Base-by-base conservation (phyloP, 495 filamentous ascomycete genomes). In the Cairneyella variabilis region DNA sequence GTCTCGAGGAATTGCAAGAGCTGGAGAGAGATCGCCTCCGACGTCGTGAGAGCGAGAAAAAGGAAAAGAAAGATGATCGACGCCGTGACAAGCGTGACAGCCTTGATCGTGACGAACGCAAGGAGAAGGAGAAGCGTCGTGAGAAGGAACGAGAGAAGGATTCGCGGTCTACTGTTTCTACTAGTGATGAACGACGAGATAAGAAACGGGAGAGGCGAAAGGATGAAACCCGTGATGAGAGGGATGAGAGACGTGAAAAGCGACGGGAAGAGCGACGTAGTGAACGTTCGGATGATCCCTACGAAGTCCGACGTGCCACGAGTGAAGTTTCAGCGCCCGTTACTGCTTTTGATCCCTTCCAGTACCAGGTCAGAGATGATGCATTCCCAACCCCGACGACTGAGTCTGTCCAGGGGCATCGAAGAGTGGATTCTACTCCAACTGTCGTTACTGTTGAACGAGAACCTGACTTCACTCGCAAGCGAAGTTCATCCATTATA, bases 361-460 rank as follows among this genome's bases (percentile, higher is more conserved):
- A 75, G 53, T 79, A 60, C 44, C 77, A 77, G 57, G 76, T 77
- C 51, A 25, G 64, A 12, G 66, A 73, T 43, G 71, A 76, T 61
- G 73, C 74, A 40, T 78, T 76, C 45, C 58, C 56, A 28, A n/a
- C 73, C 66, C 27, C 59, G 52, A 48, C 58, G 60, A 44, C 64
- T 64, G 30, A 43, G 66, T 39, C 43, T 7, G 21, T 41, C 18
- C 41, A 38, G 11, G 47, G 36, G 23, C 57, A 56, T 36, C 34
- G 20, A 20, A 56, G 45, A 39, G 25, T 12, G 12, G 32, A 47
- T 3, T 51, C 62, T 9, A 71, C 72, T 20, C 76, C 61, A 0
- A 62, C 49, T 51, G 63, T 81, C 27, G 58, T 71, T 22, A 75
- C 71, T 7, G 71, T 76, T 21, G 70, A 75, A 18, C 66, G 69